A percentile compares a stretch with the other conserved stretches of the same genome.
Evolutionary conservation across 2,329 filamentous ascomycete genomes (phyloP).

Genomic region (Davidsoniella eucalypti): DNA sequence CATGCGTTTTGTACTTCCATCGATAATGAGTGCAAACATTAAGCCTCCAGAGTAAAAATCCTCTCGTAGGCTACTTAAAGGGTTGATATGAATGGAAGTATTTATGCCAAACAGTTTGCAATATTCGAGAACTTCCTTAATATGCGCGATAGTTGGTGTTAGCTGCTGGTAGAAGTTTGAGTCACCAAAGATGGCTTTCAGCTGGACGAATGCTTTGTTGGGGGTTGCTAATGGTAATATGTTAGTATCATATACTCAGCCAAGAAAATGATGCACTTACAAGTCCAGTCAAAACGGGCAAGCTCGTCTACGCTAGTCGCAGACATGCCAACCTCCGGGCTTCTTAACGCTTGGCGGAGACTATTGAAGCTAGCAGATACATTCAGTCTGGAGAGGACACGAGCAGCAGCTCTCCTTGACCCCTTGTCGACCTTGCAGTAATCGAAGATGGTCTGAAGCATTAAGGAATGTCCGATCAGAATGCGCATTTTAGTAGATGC

Average conservation of each 20-base stretch:
- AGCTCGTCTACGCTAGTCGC: constrained; percentile 85
- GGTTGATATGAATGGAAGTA: constrained; percentile 68
- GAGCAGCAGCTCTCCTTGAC: constrained; percentile 57
- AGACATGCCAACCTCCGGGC: constrained; percentile 64
- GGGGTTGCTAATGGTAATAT: constrained; percentile 28
- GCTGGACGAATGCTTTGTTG: constrained; percentile 38
- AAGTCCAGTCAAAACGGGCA: constrained; percentile 77
- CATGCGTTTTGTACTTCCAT: constrained; percentile 67
- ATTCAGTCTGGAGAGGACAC: constrained; percentile 74
- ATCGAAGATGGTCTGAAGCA: constrained; percentile 78
- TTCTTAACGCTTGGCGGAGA: constrained; percentile 65
- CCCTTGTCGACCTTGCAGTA: constrained; percentile 62
- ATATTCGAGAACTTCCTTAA: constrained; percentile 64
- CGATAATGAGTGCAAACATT: constrained; percentile 80
- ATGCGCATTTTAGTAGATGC: constrained; percentile 65
- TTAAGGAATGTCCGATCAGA: constrained; percentile 72
- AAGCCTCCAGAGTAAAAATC: constrained; percentile 76
- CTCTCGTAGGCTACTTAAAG: constrained; percentile 77
- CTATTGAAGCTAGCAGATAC: constrained; percentile 71
- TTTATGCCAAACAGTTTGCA: constrained; percentile 57
- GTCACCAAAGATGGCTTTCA: constrained; percentile 44
- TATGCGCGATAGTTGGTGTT: constrained; percentile 59
- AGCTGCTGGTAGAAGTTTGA: constrained; percentile 57
- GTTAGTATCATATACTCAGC: constrained; percentile 13
- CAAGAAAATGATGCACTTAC: constrained; percentile 24